Evolutionary conservation across 2,329 filamentous ascomycete genomes (phyloP), one percentile per base, ranked within the genome.

Genomic region (Ophiostoma triangulosporum): DNA sequence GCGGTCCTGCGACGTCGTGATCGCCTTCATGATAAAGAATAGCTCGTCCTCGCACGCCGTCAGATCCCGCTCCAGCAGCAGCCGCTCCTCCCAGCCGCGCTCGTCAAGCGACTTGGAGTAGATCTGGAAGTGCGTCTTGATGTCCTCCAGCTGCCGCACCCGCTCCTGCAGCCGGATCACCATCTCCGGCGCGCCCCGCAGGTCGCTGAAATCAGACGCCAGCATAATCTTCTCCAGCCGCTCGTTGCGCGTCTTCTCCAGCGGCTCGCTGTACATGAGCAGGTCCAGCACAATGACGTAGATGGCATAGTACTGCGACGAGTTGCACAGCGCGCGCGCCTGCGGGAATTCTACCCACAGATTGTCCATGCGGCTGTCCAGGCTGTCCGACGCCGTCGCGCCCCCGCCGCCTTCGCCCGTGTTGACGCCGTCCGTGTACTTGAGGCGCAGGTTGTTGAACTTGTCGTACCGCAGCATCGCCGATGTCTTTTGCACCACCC

Each of bases 1-100:
- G 64, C 90, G 93, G 56, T 89, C 78, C 68, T 98, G 93, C 5
- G 91, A 94, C 3, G 89, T 94, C 1, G 93, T 98, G 65, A 98
- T 98, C 36, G 93, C 94, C 63, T 98, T 97, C 93, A 98, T 97
- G 73, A 98, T 86, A 70, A 98, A 98, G 75, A 98, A 99, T 8
- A 99, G 70, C 67, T 99, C 94, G 62, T 98, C 93, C 66, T 97
- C 93, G 63, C 88, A 96, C 20, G 81, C 81, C 9, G 88, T 80
- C 50, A 98, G 73, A 64, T 98, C 93, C 51, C 86, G 84, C 64
- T 98, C 93, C 43, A 99, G 76, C n/a, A 83, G 72, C 56, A 96
- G 74, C 32, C 89, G 81, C 64, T 97, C 91, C 64, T 93, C 82
- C 90, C 91, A 97, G 14, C 90, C 90, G 63, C 86, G 81, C 62